Evolutionary conservation across 208 protist genomes (phyloP).

Genomic region (Acanthamoeba sp.): DNA sequence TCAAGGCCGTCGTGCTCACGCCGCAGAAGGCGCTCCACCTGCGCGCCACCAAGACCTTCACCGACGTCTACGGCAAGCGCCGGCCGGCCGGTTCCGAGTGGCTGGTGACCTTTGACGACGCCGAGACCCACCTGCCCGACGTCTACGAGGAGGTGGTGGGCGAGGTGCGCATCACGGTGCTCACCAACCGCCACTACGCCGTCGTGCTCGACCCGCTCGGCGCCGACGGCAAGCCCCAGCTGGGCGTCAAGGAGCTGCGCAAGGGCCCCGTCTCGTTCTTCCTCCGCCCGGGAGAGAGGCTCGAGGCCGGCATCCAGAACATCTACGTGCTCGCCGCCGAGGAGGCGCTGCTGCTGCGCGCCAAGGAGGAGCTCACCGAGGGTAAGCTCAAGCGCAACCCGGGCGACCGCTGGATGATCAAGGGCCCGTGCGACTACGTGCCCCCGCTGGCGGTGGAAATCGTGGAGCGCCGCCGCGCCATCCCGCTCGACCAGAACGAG

Average conservation of each 20-base stretch:
- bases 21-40: constrained; percentile 93
- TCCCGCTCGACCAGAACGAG: constrained; percentile 97
- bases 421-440: constrained; percentile 94
- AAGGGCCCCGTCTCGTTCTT: constrained; percentile 95
- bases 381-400: constrained; percentile 86
- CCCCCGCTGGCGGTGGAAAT: constrained; percentile 94
- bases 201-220: constrained; percentile 94
- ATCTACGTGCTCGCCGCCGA: constrained; percentile 94
- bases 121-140: constrained; percentile 93
- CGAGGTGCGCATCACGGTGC: constrained; percentile 90
- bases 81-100: constrained; percentile 91
- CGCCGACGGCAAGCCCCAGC: constrained; percentile 87
- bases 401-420: constrained; percentile 96
- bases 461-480: constrained; percentile 92
- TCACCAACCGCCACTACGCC: constrained; percentile 94
- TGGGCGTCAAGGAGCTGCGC: constrained; percentile 93
- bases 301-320: constrained; percentile 92
- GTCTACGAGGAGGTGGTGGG: constrained; percentile 94
- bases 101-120: constrained; percentile 93
- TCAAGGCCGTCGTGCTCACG: constrained; percentile 88
- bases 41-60: constrained; percentile 90
- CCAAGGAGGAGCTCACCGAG: constrained; percentile 91
- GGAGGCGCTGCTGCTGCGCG: constrained; percentile 96
- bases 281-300: constrained; percentile 94
- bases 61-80: constrained; percentile 90